These are phyloP conservation scores for Microbotryum intermedium DNA, from an alignment of 1,284 basidiomycete genomes.

Conservation along the genomic window DNA sequence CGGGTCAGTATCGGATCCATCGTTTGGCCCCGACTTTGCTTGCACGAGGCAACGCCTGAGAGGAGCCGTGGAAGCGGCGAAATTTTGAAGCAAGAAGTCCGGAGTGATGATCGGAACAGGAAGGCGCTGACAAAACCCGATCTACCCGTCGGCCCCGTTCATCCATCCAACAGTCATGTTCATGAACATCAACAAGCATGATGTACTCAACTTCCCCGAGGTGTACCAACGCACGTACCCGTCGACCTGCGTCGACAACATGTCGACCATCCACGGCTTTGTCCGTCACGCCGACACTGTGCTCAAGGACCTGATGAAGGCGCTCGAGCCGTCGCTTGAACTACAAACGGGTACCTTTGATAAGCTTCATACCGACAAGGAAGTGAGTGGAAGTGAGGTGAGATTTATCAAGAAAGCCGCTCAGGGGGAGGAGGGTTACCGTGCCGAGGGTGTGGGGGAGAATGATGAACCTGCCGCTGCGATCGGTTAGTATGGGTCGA, in stretches of 20 bases:
- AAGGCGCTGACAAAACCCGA: too few relatives aligned
- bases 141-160: not conserved
- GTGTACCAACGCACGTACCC: constrained; percentile 27
- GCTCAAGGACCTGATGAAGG: constrained; percentile 19
- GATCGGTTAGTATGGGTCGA: constrained; percentile 9
- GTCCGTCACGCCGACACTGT: constrained; percentile 11
- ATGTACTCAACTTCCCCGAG: constrained; percentile 20
- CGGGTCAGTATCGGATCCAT: constrained; percentile 51
- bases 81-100: too few relatives aligned
- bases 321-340: constrained; percentile 18
- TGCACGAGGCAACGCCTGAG: not conserved
- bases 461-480: constrained; percentile 22
- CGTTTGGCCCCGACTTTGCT: not conserved
- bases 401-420: constrained; percentile 21
- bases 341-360: constrained; percentile 18
- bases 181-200: constrained; percentile 10
- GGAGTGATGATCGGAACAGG: too few relatives aligned
- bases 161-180: not conserved
- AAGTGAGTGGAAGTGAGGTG: constrained; percentile 20
- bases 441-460: constrained; percentile 15
- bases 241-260: constrained; percentile 2
- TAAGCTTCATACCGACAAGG: constrained; percentile 19
- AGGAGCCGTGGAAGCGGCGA: too few relatives aligned
- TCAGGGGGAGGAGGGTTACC: constrained; percentile 3
- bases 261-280: constrained; percentile 16